Base-by-base conservation (phyloP, 306 rosid species). In the Dryas drummondii region DNA sequence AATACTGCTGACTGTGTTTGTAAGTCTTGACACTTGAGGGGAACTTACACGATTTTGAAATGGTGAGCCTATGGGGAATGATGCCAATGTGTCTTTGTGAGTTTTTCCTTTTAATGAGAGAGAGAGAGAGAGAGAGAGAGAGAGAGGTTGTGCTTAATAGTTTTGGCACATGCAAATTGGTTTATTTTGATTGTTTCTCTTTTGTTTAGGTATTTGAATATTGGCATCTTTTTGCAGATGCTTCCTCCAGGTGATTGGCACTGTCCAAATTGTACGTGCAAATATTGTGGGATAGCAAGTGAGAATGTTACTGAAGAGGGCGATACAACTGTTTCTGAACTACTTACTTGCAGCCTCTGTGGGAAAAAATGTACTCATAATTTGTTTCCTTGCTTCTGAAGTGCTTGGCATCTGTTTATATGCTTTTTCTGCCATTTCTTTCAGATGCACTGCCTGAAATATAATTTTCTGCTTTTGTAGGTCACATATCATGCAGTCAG, bases 241-340 rank as follows among this genome's bases (percentile, higher is more conserved):
- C 97, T 88, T 79, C 98, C 99, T 32, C 86, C 86, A 0, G 99
- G 97, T 67, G 99, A 96, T 64, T 96, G 99, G 99, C 91, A 82
- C 74, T 96, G 99, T 79, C 94, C 96, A 69, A 92, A 96, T 78
- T 96, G 99, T 78, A 86, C 89, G 27, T 94, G 99, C 85, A 92
- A 90, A 82, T 83, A 80, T 81, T 94, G 99, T 84, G 93, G 91
- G 73, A 53, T 79, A 19, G 97, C 89, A 70, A 68, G 78, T 74
- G 87, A 66, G 70, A 73, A 46, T 76, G 73, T 51, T 79, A 61
- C 73, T 51, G 79, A 84, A 9, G 91, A 75, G 76, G 88, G 83
- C 60, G 79, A 68, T 66, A 58, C 76, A 58, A 57, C 76, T 70
- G 82, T 52, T 66, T 19, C 80, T 82, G 86, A 59, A 41, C 70